Evolutionary conservation across 208 protist genomes (phyloP).

Genomic region (Wallacemonas collosoma): DNA sequence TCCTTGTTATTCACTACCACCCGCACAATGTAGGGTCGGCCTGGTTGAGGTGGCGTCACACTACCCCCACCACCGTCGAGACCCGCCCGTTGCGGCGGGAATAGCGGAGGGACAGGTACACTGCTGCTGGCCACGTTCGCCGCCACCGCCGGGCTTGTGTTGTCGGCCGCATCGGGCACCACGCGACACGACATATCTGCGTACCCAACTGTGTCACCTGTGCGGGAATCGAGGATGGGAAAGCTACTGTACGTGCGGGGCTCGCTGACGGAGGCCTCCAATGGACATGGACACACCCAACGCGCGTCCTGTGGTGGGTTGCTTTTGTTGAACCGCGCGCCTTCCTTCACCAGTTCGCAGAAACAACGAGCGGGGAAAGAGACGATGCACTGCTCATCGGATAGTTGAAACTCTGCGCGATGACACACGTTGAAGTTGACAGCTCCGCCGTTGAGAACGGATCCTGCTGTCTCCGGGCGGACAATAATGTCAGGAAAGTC

Average conservation of each 20-base stretch:
- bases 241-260: slow-evolving; percentile 45
- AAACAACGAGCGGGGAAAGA: slow-evolving; percentile 61
- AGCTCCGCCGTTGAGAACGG: background rate
- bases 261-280: slow-evolving; percentile 14
- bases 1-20: slow-evolving; percentile 63
- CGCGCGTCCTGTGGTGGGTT: background rate
- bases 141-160: too few species aligned
- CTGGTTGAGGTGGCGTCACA: slow-evolving; percentile 13
- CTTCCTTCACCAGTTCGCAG: slow-evolving; percentile 30
- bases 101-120: too few species aligned
- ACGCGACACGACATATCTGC: slow-evolving; percentile 83
- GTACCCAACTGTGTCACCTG: slow-evolving; percentile 61
- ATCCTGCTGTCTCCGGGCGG: slow-evolving; percentile 39
- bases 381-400: slow-evolving; percentile 26
- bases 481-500: slow-evolving; percentile 74
- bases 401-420: slow-evolving; percentile 77
- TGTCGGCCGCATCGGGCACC: slow-evolving; percentile 19
- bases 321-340: slow-evolving; percentile 11
- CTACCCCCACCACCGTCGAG: too few species aligned
- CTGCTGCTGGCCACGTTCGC: too few species aligned
- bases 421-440: slow-evolving; percentile 79
- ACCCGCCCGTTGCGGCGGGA: too few species aligned
- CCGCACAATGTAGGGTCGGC: slow-evolving; percentile 85
- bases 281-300: slow-evolving; percentile 47
- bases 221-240: slow-evolving; percentile 36